A percentile compares a stretch with the other conserved stretches of the same genome.
phyloP scores from a whole-genome alignment of 2,329 filamentous ascomycete genomes.

The Aureobasidium subglaciale region DNA sequence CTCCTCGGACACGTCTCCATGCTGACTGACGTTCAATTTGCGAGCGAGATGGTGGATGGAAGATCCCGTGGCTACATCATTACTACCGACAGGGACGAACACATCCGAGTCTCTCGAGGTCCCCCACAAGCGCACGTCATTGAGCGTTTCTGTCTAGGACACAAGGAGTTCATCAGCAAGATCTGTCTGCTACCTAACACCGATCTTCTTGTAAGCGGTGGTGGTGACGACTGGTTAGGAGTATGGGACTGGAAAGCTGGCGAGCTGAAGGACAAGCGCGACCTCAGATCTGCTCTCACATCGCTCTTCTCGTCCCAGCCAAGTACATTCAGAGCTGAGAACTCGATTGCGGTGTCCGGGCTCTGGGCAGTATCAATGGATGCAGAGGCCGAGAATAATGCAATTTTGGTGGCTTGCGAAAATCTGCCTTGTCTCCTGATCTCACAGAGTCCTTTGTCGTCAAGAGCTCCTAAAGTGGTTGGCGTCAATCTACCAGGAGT shows the following conservation, averaged over 20 bases:
- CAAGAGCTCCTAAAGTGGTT: not conserved
- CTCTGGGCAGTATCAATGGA: conserved; percentile 37
- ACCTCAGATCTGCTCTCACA: conserved; percentile 33
- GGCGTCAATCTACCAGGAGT: conserved; percentile 32
- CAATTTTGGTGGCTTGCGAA: conserved; percentile 37
- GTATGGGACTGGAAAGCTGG: conserved; percentile 73
- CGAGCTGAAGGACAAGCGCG: conserved; percentile 47
- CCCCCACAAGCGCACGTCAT: conserved; percentile 80
- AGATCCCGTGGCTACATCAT: conserved; percentile 53
- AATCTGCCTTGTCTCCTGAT: conserved; percentile 56
- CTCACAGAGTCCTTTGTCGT: no score
- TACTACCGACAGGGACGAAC: conserved; percentile 66
- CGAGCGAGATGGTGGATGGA: conserved; percentile 41
- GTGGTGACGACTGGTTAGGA: conserved; percentile 71
- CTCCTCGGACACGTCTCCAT: conserved; percentile 92
- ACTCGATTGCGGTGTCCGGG: conserved; percentile 40
- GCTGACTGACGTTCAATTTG: conserved; percentile 67
- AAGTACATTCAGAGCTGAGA: conserved; percentile 16
- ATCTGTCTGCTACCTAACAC: conserved; percentile 57
- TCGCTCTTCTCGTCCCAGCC: conserved; percentile 12
- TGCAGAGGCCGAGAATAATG: conserved; percentile 1
- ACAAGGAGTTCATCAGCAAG: conserved; percentile 74
- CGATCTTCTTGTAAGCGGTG: conserved; percentile 72
- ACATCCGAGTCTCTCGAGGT: conserved; percentile 81
- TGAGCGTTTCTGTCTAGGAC: conserved; percentile 81